phyloP scores from a whole-genome alignment of 2,329 filamentous ascomycete species.

The Aplosporella prunicola region DNA sequence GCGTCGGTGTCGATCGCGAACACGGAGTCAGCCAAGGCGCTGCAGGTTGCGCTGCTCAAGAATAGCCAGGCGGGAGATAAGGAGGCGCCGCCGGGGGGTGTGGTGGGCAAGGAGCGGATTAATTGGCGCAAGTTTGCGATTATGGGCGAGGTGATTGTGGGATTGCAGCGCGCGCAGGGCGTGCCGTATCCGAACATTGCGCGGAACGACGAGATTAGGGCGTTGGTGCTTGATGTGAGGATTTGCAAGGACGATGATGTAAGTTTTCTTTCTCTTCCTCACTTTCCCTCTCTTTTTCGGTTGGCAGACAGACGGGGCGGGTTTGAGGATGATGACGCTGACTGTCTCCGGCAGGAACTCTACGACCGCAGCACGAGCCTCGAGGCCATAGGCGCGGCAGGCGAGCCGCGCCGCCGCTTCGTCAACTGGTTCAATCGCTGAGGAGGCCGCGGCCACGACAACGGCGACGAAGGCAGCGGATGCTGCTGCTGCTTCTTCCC shows the following conservation, averaged over 20 bases:
- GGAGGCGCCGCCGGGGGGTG: conserved; percentile 31
- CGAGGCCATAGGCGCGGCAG: conserved; percentile 24
- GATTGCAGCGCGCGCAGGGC: conserved; percentile 85
- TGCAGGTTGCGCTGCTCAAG: conserved; percentile 22
- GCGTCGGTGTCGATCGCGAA: conserved; percentile 2
- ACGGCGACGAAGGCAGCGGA: too few species aligned
- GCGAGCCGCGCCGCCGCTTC: conserved; percentile 7
- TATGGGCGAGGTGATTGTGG: conserved; percentile 80
- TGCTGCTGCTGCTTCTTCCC: too few species aligned
- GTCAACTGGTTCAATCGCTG: conserved; percentile 7
- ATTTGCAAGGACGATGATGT: conserved; percentile 85
- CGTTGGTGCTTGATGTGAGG: conserved; percentile 70
- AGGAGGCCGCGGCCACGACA: too few species aligned
- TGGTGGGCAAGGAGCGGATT: conserved; percentile 52
- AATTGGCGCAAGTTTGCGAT: conserved; percentile 99
- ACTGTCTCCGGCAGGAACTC: conserved; percentile 38
- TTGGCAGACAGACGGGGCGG: not conserved
- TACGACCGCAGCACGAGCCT: conserved; percentile 50
- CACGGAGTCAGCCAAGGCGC: conserved; percentile 1
- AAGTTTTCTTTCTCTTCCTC: conserved; percentile 27
- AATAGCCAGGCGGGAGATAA: conserved; percentile 27
- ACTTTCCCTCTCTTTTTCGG: conserved; percentile 1
- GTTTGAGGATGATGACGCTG: conserved; percentile 10
- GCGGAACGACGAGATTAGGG: conserved; percentile 59
- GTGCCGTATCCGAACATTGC: conserved; percentile 65